These are phyloP conservation scores for Eremothecium cymbalariae DNA, from an alignment of 1,139 yeast genomes.

Conservation along the genomic window DNA sequence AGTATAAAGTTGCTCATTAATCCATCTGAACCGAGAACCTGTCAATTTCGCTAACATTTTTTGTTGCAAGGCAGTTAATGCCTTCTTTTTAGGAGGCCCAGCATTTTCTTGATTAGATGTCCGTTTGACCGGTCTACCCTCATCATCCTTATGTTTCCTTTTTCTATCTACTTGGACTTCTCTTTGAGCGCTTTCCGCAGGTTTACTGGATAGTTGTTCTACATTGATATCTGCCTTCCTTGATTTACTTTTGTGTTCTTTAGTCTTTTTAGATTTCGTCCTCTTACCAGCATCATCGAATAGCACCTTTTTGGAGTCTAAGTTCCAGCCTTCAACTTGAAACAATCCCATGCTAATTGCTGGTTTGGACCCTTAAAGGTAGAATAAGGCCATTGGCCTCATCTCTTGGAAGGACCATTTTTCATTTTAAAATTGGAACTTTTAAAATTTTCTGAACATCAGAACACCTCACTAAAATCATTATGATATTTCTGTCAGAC, in stretches of 20 bases:
- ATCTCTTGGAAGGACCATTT: no score
- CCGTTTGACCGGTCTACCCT: slow-evolving; percentile 9
- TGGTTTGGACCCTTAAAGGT: no score
- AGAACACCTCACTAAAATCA: neutral
- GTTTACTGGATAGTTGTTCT: slow-evolving; percentile 7
- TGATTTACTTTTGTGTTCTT: slow-evolving; percentile 10
- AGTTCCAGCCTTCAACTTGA: slow-evolving; percentile 76
- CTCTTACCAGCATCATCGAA: slow-evolving; percentile 37
- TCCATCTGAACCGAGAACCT: slow-evolving; percentile 96
- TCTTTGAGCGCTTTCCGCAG: slow-evolving; percentile 9
- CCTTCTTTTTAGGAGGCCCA: slow-evolving; percentile 24
- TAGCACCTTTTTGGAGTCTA: slow-evolving; percentile 48
- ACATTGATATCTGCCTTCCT: slow-evolving; percentile 13
- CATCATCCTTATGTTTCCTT: slow-evolving; percentile 6
- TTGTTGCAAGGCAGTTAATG: slow-evolving; percentile 83
- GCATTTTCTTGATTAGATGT: slow-evolving; percentile 2
- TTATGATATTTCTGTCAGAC: no score
- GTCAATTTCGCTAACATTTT: slow-evolving; percentile 92
- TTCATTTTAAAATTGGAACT: no score
- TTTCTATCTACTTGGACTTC: slow-evolving; percentile 7
- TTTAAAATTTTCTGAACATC: slow-evolving; percentile 1
- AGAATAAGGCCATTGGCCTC: no score
- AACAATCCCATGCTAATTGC: slow-evolving; percentile 56
- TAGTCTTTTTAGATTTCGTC: slow-evolving; percentile 23
- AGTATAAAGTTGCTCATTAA: slow-evolving; percentile 89